phyloP scores from a whole-genome alignment of 2,329 filamentous ascomycete genomes.

The Hymenoscyphus scutula region DNA sequence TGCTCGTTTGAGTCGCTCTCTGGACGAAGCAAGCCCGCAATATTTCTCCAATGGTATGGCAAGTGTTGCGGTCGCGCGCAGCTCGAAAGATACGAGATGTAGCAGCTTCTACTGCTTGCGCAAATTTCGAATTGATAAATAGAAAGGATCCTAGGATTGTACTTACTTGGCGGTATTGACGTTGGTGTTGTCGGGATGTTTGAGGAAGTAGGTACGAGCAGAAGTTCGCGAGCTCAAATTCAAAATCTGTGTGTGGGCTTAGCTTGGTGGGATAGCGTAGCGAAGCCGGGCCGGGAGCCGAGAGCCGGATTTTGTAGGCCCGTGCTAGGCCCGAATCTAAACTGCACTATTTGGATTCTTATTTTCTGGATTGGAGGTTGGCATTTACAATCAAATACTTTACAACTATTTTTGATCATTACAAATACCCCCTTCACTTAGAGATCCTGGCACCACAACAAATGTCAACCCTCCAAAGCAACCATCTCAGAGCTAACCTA shows the following conservation, averaged over 20 bases:
- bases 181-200: not conserved
- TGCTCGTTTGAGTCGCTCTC: not conserved
- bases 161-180: slow-evolving; percentile 4
- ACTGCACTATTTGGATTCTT: no score
- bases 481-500: slow-evolving; percentile 8
- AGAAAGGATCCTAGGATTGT: not conserved
- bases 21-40: not conserved
- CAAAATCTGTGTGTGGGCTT: no score
- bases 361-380: not conserved
- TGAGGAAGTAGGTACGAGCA: not conserved
- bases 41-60: not conserved
- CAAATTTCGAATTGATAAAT: not conserved
- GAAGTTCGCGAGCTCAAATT: not conserved
- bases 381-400: no score
- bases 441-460: no score
- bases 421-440: no score
- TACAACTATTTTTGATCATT: no score
- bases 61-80: not conserved
- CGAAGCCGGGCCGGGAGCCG: no score
- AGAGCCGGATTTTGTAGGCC: no score
- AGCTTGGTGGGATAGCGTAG: no score
- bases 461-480: no score
- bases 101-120: not conserved
- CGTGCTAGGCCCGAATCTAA: no score
- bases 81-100: not conserved